Percentiles rank a stretch among this genome's conserved stretches.
phyloP scores from a whole-genome alignment of 2,329 filamentous ascomycete species.

The Fusarium sp. region DNA sequence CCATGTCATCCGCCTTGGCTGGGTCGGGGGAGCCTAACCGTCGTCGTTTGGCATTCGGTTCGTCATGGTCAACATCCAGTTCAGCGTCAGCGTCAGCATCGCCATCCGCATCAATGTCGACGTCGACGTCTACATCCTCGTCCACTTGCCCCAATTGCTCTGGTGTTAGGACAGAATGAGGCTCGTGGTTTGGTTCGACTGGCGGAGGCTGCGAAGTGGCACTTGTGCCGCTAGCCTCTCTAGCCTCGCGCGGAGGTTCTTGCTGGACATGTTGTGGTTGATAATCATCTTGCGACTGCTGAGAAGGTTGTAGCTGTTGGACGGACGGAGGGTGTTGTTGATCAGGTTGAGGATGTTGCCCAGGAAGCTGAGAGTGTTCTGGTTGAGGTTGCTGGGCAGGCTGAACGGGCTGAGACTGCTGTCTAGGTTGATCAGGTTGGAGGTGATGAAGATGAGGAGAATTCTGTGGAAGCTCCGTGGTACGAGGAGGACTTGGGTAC shows the following conservation, averaged over 20 bases:
- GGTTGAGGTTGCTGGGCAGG: constrained; percentile 17
- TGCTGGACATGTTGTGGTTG: constrained; percentile 13
- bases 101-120: constrained; percentile 47
- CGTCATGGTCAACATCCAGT: constrained; percentile 48
- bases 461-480: constrained; percentile 24
- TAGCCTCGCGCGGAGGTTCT: constrained; percentile 14
- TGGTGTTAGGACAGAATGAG: constrained; percentile 4
- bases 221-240: constrained; percentile 18
- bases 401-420: constrained; percentile 20
- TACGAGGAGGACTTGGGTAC: constrained; percentile 37
- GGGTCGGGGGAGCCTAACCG: constrained; percentile 47
- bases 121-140: constrained; percentile 41
- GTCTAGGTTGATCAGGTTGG: background rate
- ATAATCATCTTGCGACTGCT: constrained; percentile 4
- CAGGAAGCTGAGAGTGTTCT: background rate
- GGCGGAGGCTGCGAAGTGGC: constrained; percentile 10
- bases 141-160: constrained; percentile 20
- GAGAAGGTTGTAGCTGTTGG: background rate
- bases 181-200: constrained; percentile 13
- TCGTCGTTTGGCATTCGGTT: constrained; percentile 54
- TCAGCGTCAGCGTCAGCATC: constrained; percentile 46
- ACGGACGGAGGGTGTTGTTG: background rate
- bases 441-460: constrained; percentile 38
- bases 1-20: constrained; percentile 51
- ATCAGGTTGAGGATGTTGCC: background rate